Evolutionary conservation across 1,284 basidiomycete genomes (phyloP).

Genomic region (Heterobasidion parviporum): DNA sequence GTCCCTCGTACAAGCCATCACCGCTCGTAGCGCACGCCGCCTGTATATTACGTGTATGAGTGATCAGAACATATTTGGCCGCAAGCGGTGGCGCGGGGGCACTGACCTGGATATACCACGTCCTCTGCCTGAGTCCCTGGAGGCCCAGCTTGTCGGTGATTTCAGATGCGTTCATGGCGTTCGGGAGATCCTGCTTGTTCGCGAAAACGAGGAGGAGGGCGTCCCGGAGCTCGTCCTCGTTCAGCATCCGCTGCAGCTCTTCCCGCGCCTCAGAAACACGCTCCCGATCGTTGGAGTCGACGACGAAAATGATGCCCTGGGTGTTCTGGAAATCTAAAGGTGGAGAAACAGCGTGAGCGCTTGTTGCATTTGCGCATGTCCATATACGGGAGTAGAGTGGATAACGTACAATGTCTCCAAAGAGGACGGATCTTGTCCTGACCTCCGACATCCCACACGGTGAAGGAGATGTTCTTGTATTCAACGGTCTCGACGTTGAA

Average conservation of each 20-base stretch:
- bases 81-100: neutral
- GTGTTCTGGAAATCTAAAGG: conserved; percentile 98
- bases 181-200: conserved; percentile 99
- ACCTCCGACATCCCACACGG: conserved; percentile 87
- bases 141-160: conserved; percentile 99
- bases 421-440: conserved; percentile 85
- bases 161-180: conserved; percentile 99
- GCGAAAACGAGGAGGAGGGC: conserved; percentile 98
- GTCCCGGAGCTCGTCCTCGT: conserved; percentile 98
- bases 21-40: conserved; percentile 98
- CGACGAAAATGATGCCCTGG: conserved; percentile 99
- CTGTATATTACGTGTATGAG: conserved; percentile 26
- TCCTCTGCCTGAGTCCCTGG: conserved; percentile 93
- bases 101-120: conserved; percentile 95
- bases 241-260: conserved; percentile 99
- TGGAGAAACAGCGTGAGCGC: neutral
- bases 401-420: conserved; percentile 93
- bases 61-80: conserved; percentile 5
- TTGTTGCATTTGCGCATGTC: neutral
- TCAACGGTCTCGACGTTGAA: conserved; percentile 98
- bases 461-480: conserved; percentile 91
- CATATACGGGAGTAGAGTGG: conserved; percentile 1
- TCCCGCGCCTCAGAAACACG: conserved; percentile 99
- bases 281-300: conserved; percentile 99
- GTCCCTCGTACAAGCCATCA: conserved; percentile 98